A percentile compares a stretch with the other conserved stretches of the same genome.
These are phyloP conservation scores for Setaria italica DNA, from an alignment of 202 grass and related monocot genomes.

Conservation along the genomic window DNA sequence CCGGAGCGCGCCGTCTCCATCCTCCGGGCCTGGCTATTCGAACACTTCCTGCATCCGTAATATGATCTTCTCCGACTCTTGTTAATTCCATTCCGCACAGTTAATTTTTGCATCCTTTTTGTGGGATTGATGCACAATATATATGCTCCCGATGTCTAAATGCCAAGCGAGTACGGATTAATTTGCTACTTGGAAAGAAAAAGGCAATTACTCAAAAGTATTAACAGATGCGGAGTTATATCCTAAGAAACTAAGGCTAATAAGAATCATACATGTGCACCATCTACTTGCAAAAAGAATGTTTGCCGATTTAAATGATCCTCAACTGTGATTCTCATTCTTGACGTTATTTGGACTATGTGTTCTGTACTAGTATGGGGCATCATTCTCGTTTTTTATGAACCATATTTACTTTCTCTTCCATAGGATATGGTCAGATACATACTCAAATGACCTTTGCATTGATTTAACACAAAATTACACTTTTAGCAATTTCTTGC, in stretches of 20 bases:
- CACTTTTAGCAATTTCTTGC: too few relatives aligned
- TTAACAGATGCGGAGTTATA: background rate
- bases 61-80: background rate
- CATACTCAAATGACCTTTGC: background rate
- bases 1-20: conserved; percentile 78
- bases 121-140: background rate
- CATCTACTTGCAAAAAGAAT: background rate
- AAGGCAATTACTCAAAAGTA: background rate
- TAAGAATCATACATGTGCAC: background rate
- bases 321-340: background rate
- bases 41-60: conserved; percentile 58
- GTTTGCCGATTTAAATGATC: background rate
- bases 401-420: background rate
- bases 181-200: background rate
- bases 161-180: background rate
- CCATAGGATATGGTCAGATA: background rate
- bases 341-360: background rate
- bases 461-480: background rate
- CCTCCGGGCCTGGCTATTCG: conserved; percentile 56
- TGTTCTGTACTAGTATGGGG: background rate
- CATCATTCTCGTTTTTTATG: too few relatives aligned
- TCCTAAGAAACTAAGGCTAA: background rate
- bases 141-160: background rate
- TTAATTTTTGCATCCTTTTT: background rate
- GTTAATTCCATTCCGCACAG: background rate